Base-by-base conservation (phyloP, 495 filamentous ascomycete genomes). In the Apodospora peruviana region DNA sequence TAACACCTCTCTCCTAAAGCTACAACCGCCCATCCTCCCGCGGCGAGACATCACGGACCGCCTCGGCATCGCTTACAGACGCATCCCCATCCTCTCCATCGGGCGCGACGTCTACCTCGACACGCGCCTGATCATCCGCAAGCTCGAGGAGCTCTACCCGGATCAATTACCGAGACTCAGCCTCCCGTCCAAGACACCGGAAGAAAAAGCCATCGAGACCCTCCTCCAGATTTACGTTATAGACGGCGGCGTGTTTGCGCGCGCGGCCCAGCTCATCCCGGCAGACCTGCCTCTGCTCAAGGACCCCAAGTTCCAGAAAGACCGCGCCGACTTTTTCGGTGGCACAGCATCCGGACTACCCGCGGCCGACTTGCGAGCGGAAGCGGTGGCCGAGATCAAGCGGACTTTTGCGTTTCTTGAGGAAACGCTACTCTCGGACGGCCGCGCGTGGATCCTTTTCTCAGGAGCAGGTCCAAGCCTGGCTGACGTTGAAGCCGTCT, bases 11-110 rank as follows among this genome's bases (percentile, higher is more conserved):
- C 11, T 16, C 21, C 17, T 23, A 23, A 51, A 77, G 77, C 40
- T 77, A 36, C 81, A 85, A 76, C 82, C 82, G 2, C 61, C 65
- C 18, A 74, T 70, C 38, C 62, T 82, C 27, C 82, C 81, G 2
- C 80, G 81, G 25, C 78, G 78, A 0, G 81, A 84, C 58, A 51
- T 86, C 19, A 53, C 65, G 32, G n/a, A n/a, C n/a, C 59, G 59
- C 4, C 64, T 86, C 0, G 76, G 78, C n/a, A 69, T 84, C 53
- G 55, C 61, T 4, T 83, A 87, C 68, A 76, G 82, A 0, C 81
- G 84, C 40, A 85, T 87, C 43, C 85, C 85, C 2, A 48, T 87
- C 42, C 56, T 86, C 40, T 56, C 77, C 23, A 77, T 81, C 47
- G 80, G 78, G 25, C 67, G 73, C 5, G 69, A 76, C 45, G 58